Percentiles rank a stretch among this genome's conserved stretches.
These are phyloP conservation scores for Pestalotiopsis sp. DNA, from an alignment of 2,329 filamentous ascomycete species.

Conservation along the genomic window DNA sequence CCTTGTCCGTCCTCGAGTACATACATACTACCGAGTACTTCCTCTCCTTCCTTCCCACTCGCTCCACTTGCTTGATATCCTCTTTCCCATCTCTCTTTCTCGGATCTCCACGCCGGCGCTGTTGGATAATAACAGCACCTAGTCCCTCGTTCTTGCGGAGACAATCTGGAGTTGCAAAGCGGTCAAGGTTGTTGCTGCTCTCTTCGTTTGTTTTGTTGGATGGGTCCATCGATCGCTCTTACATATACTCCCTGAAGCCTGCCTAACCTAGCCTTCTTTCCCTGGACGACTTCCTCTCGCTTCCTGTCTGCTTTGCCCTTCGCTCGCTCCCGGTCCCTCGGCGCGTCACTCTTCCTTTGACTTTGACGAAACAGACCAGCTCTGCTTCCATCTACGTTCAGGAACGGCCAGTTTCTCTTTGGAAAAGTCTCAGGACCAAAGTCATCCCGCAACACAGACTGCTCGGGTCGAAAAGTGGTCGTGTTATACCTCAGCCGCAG, in stretches of 20 bases:
- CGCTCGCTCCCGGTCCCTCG: neutral
- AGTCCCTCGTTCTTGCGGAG: constrained; percentile 4
- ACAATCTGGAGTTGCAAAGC: neutral
- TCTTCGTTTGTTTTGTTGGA: neutral
- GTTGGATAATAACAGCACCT: neutral
- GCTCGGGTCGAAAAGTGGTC: neutral
- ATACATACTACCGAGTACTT: too few species aligned
- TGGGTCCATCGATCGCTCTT: neutral
- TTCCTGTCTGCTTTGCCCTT: neutral
- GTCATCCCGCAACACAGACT: neutral
- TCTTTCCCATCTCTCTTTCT: too few species aligned
- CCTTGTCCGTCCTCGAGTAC: too few species aligned
- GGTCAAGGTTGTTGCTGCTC: neutral
- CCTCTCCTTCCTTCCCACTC: neutral
- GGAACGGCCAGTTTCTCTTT: neutral
- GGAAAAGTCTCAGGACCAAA: neutral
- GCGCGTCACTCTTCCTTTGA: neutral
- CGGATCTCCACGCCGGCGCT: neutral
- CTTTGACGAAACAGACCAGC: neutral
- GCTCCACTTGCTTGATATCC: neutral
- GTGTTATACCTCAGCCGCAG: neutral
- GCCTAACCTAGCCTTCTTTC: neutral
- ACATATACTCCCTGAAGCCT: neutral
- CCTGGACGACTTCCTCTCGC: neutral
- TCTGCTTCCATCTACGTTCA: neutral